Percentiles rank a stretch among this genome's conserved stretches.
Evolutionary conservation across 1,284 basidiomycete genomes (phyloP).

Genomic region (Heliocybe sulcata): DNA sequence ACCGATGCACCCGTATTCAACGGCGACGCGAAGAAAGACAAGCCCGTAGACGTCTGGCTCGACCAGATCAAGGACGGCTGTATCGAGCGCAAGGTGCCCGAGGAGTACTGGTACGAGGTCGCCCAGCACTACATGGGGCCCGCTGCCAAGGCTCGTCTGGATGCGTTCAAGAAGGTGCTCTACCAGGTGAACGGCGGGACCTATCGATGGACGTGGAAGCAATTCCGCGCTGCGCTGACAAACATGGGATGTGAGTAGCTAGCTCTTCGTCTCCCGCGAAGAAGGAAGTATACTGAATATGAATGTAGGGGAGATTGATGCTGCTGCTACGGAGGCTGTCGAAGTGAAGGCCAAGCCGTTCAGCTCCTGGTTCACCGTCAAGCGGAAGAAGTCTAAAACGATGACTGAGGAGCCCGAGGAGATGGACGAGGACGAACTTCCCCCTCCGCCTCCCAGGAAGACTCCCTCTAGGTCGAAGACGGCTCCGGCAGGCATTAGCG

Average conservation of each 20-base stretch:
- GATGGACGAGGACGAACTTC: neutral
- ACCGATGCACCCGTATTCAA: constrained; percentile 52
- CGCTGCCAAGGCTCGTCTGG: constrained; percentile 53
- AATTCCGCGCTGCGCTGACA: constrained; percentile 65
- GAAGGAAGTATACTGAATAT: constrained; percentile 7
- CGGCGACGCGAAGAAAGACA: constrained; percentile 62
- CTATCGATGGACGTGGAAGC: constrained; percentile 75
- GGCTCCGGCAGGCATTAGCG: neutral
- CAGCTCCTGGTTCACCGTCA: constrained; percentile 52
- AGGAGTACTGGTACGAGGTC: constrained; percentile 74
- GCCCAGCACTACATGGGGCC: constrained; percentile 65
- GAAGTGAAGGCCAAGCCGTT: constrained; percentile 49
- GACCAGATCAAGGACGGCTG: constrained; percentile 61
- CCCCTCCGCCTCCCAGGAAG: neutral
- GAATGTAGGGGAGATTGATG: constrained; percentile 51
- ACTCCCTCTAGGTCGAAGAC: neutral
- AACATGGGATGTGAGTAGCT: constrained; percentile 68
- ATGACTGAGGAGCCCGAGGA: neutral
- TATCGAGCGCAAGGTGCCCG: constrained; percentile 55
- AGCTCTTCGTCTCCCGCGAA: constrained; percentile 4
- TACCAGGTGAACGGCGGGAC: constrained; percentile 64
- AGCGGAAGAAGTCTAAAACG: constrained; percentile 31
- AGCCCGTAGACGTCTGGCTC: constrained; percentile 62
- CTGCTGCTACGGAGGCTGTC: constrained; percentile 46
- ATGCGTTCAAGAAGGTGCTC: constrained; percentile 65